Conservation (phyloP, 73 alveolate genomes). For the Durusdinium trenchii region DNA sequence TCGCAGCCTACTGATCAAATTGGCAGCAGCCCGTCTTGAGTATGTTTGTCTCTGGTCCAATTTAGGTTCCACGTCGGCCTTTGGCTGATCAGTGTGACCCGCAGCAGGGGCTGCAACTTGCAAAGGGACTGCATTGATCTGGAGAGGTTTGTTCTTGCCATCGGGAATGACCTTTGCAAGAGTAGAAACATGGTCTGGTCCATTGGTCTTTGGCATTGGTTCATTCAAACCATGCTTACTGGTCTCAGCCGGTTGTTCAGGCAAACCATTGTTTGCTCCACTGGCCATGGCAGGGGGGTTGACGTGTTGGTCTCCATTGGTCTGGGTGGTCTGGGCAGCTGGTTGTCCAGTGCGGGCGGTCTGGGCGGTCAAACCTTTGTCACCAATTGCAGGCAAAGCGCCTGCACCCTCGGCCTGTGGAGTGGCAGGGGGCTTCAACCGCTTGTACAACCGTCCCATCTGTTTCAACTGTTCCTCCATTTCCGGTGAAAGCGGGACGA, state of each 20-base stretch:
- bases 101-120: background rate
- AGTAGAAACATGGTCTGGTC: background rate
- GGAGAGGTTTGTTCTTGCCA: background rate
- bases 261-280: background rate
- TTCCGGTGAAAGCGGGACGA: background rate
- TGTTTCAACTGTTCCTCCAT: background rate
- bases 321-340: background rate
- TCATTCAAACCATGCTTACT: background rate
- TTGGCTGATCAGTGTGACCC: background rate
- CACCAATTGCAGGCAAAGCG: background rate
- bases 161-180: background rate
- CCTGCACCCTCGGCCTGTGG: background rate
- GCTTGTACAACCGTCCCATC: background rate
- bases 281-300: background rate
- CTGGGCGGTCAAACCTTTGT: background rate
- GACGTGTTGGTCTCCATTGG: background rate
- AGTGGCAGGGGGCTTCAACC: background rate
- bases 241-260: background rate
- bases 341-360: background rate
- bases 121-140: background rate
- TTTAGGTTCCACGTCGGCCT: background rate
- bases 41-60: background rate
- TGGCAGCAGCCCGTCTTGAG: background rate
- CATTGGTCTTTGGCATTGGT: background rate
- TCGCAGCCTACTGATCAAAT: background rate